These are phyloP conservation scores for Alternaria incomplexa DNA, from an alignment of 2,329 filamentous ascomycete genomes.

Conservation along the genomic window DNA sequence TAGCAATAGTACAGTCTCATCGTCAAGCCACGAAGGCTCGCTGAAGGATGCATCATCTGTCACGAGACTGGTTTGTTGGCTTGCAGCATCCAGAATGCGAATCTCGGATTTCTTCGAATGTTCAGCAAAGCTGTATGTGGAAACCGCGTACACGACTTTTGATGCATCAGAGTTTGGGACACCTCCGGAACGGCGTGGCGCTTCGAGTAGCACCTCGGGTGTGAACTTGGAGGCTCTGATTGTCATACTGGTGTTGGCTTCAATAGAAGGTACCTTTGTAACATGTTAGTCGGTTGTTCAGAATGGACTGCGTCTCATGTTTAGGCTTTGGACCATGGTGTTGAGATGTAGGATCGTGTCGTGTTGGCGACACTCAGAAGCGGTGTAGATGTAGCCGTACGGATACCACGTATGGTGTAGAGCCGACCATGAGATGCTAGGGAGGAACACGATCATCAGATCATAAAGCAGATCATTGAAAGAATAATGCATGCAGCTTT, in stretches of 20 bases:
- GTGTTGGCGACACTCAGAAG: neutral
- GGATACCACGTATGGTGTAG: neutral
- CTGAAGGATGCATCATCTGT: slow-evolving; percentile 69
- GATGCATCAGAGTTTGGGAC: slow-evolving; percentile 72
- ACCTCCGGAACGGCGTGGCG: slow-evolving; percentile 73
- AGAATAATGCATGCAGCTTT: neutral
- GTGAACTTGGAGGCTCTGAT: slow-evolving; percentile 74
- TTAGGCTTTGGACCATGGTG: neutral
- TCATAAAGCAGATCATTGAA: neutral
- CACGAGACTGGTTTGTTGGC: slow-evolving; percentile 69
- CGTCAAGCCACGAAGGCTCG: slow-evolving; percentile 78
- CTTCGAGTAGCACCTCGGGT: slow-evolving; percentile 76
- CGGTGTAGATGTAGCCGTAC: neutral
- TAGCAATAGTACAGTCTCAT: slow-evolving; percentile 67
- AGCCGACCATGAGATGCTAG: neutral
- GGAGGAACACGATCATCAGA: neutral
- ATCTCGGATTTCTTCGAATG: slow-evolving; percentile 74
- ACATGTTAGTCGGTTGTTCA: neutral
- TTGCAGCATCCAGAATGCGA: slow-evolving; percentile 71
- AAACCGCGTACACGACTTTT: slow-evolving; percentile 70
- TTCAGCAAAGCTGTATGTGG: slow-evolving; percentile 79
- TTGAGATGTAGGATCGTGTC: neutral
- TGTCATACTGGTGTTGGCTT: slow-evolving; percentile 63
- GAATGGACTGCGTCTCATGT: no score
- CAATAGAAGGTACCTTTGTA: neutral